These are phyloP conservation scores for Termitomyces sp. DNA, from an alignment of 768 basidiomycete genomes.

Conservation along the genomic window DNA sequence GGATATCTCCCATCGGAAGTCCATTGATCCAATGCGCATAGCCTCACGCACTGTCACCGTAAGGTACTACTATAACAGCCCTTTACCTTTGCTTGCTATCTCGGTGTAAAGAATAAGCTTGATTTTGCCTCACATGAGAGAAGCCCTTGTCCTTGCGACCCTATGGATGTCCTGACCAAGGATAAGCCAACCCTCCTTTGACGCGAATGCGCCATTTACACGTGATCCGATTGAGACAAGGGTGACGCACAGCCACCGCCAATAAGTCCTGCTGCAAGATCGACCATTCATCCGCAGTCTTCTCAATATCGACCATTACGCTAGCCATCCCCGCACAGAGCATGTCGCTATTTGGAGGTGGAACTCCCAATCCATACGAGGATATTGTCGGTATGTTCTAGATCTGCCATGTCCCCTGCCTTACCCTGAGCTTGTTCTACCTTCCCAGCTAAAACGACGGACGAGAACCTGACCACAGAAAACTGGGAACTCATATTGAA, in stretches of 20 bases:
- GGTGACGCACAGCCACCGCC: constrained; percentile 21
- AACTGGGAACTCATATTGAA: constrained; percentile 95
- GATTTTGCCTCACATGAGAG: too few species aligned
- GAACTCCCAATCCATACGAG: constrained; percentile 74
- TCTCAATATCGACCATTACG: neutral
- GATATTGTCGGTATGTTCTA: constrained; percentile 73
- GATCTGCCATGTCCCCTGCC: neutral
- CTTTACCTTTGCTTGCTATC: too few species aligned
- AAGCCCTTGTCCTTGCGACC: too few species aligned
- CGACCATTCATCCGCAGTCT: neutral
- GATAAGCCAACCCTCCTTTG: neutral
- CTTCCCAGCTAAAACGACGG: constrained; percentile 83
- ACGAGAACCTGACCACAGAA: constrained; percentile 91
- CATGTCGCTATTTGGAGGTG: constrained; percentile 63
- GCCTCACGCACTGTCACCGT: too few species aligned
- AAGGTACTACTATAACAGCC: too few species aligned
- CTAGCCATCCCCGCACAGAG: neutral
- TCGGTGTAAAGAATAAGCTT: too few species aligned
- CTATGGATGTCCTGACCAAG: neutral
- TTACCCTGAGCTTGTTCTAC: neutral
- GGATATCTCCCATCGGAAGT: too few species aligned
- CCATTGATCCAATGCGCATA: too few species aligned
- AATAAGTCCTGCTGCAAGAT: neutral
- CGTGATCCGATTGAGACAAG: neutral
- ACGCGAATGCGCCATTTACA: neutral